These are phyloP conservation scores for Gaillardinia entomophila DNA, from an alignment of 805 yeast genomes.

Conservation along the genomic window DNA sequence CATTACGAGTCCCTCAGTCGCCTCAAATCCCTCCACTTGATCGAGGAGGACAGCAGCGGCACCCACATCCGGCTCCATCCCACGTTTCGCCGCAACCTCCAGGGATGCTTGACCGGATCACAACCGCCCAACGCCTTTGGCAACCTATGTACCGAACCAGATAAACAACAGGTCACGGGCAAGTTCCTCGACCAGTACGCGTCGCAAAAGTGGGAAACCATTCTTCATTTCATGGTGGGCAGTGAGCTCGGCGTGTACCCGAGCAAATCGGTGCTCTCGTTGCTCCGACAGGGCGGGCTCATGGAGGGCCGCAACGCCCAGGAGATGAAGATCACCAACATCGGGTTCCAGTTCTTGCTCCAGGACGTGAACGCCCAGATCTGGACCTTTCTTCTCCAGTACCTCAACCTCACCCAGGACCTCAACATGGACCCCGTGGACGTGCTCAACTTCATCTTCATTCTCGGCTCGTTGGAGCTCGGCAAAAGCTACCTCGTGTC, in stretches of 20 bases:
- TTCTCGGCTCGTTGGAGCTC: conserved; percentile 86
- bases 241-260: conserved; percentile 69
- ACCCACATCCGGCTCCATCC: conserved; percentile 55
- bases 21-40: conserved; percentile 67
- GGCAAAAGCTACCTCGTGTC: conserved; percentile 79
- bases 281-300: conserved; percentile 74
- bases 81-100: conserved; percentile 67
- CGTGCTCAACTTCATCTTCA: conserved; percentile 86
- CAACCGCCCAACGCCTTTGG: conserved; percentile 67
- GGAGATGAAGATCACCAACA: conserved; percentile 69
- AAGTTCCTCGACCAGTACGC: conserved; percentile 75
- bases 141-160: conserved; percentile 49
- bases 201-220: conserved; percentile 86
- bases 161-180: conserved; percentile 54
- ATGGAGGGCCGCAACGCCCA: conserved; percentile 61
- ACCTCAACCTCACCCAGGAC: conserved; percentile 76
- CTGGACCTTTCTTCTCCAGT: conserved; percentile 87
- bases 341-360: conserved; percentile 88
- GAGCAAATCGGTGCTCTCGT: conserved; percentile 71
- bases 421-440: conserved; percentile 94
- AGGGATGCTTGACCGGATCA: conserved; percentile 82
- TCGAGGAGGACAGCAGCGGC: conserved; percentile 52
- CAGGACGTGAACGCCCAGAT: conserved; percentile 93
- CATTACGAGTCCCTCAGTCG: conserved; percentile 77
- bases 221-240: conserved; percentile 96